These are phyloP conservation scores for Moricandia arvensis DNA, from an alignment of 345 rosid genomes.

Conservation along the genomic window DNA sequence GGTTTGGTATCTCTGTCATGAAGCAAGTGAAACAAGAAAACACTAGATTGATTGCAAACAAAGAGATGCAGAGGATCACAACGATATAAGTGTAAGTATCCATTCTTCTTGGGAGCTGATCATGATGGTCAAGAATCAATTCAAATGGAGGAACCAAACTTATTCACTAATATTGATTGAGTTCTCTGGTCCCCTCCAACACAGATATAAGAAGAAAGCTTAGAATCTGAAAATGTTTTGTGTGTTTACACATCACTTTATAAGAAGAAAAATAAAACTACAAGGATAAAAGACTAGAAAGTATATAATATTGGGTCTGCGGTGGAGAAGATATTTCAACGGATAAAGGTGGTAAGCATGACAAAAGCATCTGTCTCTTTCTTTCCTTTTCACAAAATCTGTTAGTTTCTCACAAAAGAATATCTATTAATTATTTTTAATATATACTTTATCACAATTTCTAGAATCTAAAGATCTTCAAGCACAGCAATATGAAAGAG, in stretches of 20 bases:
- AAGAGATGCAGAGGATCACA: conserved; percentile 32
- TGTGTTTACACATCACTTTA: conserved; percentile 25
- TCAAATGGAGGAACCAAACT: conserved; percentile 15
- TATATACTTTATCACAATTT: neutral
- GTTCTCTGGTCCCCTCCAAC: conserved; percentile 27
- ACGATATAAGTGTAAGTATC: conserved; percentile 27
- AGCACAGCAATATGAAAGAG: neutral
- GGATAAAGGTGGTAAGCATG: conserved; percentile 37
- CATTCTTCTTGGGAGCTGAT: conserved; percentile 29
- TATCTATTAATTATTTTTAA: neutral
- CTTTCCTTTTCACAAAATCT: conserved; percentile 27
- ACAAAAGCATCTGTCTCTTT: conserved; percentile 34
- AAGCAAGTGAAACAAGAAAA: conserved; percentile 34
- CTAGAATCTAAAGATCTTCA: neutral
- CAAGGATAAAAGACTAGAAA: no score
- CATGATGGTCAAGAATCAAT: conserved; percentile 23
- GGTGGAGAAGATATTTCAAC: conserved; percentile 30
- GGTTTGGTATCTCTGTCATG: conserved; percentile 14
- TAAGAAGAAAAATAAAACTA: conserved; percentile 8
- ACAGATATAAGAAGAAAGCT: conserved; percentile 22
- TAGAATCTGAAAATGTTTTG: conserved; percentile 9
- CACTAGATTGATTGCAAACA: conserved; percentile 32
- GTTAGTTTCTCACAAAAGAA: neutral
- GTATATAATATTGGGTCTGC: no score
- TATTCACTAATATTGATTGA: neutral